These are phyloP conservation scores for Chalciporus sphaerocephalus DNA, from an alignment of 768 basidiomycete genomes.

Conservation along the genomic window DNA sequence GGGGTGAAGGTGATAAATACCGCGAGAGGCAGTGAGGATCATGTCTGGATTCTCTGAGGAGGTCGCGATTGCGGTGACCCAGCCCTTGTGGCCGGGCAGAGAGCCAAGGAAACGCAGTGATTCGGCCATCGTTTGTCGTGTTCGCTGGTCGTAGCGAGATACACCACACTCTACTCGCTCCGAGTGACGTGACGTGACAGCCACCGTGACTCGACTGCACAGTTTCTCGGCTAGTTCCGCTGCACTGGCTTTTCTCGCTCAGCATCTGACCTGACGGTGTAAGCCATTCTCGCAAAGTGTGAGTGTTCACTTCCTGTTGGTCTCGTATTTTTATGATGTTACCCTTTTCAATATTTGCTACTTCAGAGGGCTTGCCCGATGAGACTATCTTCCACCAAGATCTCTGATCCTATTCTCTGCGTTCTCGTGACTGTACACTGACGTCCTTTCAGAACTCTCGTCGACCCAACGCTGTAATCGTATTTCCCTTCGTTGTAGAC, in stretches of 20 bases:
- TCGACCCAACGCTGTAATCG: background rate
- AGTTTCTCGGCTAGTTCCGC: conserved; percentile 42
- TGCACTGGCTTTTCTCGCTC: background rate
- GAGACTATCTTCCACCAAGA: conserved; percentile 69
- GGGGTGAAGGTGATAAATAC: conserved; percentile 41
- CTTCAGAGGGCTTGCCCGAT: conserved; percentile 57
- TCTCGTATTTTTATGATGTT: conserved; percentile 35
- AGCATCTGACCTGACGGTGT: too few species aligned
- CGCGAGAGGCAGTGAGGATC: conserved; percentile 97
- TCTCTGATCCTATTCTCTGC: conserved; percentile 45
- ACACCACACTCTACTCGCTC: conserved; percentile 8
- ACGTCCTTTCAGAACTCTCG: conserved; percentile 3
- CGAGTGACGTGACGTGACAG: conserved; percentile 46
- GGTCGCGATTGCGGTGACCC: conserved; percentile 98
- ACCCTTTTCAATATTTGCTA: conserved; percentile 60
- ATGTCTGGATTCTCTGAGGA: conserved; percentile 98
- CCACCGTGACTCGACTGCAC: conserved; percentile 63
- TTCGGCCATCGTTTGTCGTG: conserved; percentile 59
- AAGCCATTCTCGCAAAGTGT: too few species aligned
- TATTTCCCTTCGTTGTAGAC: background rate
- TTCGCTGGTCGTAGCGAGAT: conserved; percentile 24
- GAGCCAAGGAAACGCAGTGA: conserved; percentile 89
- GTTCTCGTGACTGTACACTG: background rate
- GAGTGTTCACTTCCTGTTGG: conserved; percentile 9
- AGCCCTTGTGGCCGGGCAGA: conserved; percentile 90